These are phyloP conservation scores for Penicillium griseofulvum DNA, from an alignment of 2,329 filamentous ascomycete genomes.

Conservation along the genomic window DNA sequence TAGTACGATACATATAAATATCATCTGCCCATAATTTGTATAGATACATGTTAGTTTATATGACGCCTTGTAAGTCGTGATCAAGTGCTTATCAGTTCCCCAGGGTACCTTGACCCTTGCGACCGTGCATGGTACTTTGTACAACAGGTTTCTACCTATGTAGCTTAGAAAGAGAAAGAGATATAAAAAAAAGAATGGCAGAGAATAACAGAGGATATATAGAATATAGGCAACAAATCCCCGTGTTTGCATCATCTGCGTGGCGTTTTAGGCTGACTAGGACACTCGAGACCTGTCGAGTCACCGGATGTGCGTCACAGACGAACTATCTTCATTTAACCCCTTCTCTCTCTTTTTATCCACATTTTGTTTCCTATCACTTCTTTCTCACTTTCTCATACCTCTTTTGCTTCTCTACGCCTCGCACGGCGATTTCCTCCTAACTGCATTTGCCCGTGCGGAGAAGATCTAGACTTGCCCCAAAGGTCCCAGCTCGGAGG, in stretches of 20 bases:
- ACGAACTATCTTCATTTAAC: conserved; percentile 21
- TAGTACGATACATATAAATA: not conserved
- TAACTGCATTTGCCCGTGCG: conserved; percentile 30
- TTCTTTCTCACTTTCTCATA: not conserved
- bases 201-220: not conserved
- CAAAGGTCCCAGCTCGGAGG: conserved; percentile 26
- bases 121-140: conserved; percentile 1
- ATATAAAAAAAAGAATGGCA: not conserved
- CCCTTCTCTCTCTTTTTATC: conserved; percentile 18
- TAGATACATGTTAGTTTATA: not conserved
- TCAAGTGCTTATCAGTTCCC: conserved; percentile 2
- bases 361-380: not conserved
- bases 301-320: conserved; percentile 47
- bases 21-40: not conserved
- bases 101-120: not conserved
- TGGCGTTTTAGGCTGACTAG: conserved; percentile 4
- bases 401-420: conserved; percentile 21
- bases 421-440: not conserved
- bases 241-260: conserved; percentile 3
- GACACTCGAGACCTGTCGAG: conserved; percentile 30
- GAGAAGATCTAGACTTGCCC: conserved; percentile 40
- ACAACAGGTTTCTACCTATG: not conserved
- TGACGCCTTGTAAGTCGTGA: conserved; percentile 2
- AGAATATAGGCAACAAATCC: not conserved
- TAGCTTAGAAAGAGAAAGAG: not conserved